phyloP scores from a whole-genome alignment of 305 asterid species.

The Fraxinus latifolia region DNA sequence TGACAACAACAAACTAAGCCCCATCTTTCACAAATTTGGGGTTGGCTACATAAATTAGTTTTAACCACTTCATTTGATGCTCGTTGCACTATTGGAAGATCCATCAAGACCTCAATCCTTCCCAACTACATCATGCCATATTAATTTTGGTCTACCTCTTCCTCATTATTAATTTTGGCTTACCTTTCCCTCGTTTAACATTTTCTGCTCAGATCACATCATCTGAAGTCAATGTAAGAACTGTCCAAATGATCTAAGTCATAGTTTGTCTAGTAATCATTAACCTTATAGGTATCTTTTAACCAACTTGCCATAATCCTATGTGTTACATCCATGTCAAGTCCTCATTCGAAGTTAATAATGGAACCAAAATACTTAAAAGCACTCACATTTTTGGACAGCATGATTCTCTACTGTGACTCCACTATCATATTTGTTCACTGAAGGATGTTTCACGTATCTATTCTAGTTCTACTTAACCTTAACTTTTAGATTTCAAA shows the following conservation, averaged over 20 bases:
- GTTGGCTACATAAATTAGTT: neutral
- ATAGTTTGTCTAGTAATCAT: neutral
- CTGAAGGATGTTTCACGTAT: neutral
- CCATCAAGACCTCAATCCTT: neutral
- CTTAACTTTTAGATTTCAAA: neutral
- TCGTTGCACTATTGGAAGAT: neutral
- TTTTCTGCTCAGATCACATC: neutral
- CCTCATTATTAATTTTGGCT: neutral
- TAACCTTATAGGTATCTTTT: neutral
- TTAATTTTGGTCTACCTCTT: neutral
- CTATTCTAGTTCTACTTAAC: neutral
- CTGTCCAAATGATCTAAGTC: neutral
- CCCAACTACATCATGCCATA: neutral
- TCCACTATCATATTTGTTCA: neutral
- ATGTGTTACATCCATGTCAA: neutral
- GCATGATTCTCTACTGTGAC: neutral
- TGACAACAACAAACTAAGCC: neutral
- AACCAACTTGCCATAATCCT: neutral
- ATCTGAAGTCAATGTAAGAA: neutral
- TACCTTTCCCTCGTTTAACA: neutral
- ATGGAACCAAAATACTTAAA: neutral
- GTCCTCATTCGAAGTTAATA: neutral
- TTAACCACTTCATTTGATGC: neutral
- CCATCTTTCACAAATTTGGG: neutral
- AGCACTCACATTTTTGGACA: neutral